Percentiles rank a stretch among this genome's conserved stretches.
Conservation (phyloP, 106 monocot species). For the Apostasia shenzhenica region DNA sequence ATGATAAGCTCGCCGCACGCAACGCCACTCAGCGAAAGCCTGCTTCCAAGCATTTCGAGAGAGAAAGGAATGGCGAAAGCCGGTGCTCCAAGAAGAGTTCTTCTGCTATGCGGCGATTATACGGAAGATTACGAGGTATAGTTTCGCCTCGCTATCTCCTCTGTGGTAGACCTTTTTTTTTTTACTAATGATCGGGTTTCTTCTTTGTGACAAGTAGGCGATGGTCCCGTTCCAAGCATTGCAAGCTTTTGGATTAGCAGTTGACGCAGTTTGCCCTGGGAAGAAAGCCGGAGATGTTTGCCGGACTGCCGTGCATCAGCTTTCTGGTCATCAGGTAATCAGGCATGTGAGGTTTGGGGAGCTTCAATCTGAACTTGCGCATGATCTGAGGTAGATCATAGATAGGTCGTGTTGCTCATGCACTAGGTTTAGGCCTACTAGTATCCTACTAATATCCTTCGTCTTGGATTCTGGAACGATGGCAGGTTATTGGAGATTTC, state of each 20-base stretch:
- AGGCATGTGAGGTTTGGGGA: neutral
- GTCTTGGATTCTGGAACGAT: no score
- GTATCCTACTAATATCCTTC: no score
- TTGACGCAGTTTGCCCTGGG: constrained; percentile 79
- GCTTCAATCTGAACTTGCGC: no score
- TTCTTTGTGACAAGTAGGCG: constrained; percentile 18
- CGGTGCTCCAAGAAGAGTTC: constrained; percentile 2
- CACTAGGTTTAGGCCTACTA: no score
- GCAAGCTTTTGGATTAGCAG: constrained; percentile 73
- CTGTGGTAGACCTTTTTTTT: neutral
- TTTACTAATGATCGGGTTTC: neutral
- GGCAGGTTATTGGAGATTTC: no score
- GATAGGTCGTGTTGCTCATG: no score
- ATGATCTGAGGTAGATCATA: no score
- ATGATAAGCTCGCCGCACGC: neutral
- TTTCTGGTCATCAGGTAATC: constrained; percentile 52
- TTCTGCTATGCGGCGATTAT: constrained; percentile 18
- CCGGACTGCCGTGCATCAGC: constrained; percentile 70
- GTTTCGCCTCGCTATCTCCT: neutral
- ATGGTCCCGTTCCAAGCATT: constrained; percentile 88
- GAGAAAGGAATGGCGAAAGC: neutral
- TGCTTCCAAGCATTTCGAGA: neutral
- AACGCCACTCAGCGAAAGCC: neutral
- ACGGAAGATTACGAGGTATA: constrained; percentile 20
- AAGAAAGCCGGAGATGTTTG: constrained; percentile 73